Conservation (phyloP, 148 eudicot genomes). For the Silene latifolia region DNA sequence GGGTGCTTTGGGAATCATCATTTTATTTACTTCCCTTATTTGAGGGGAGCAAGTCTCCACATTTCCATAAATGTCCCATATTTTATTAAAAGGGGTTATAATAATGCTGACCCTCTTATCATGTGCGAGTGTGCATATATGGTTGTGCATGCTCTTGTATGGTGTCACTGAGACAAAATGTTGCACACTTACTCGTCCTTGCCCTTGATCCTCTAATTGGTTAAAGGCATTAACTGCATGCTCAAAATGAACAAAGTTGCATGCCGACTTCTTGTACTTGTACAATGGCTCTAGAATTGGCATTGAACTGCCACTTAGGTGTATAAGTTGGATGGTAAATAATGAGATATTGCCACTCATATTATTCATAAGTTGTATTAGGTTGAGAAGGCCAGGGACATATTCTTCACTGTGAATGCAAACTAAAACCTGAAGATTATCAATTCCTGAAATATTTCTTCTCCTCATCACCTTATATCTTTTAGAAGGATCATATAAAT, state of each 20-base stretch:
- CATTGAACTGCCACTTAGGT: conserved; percentile 26
- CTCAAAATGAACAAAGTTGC: not conserved
- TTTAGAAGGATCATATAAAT: conserved; percentile 32
- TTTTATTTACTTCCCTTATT: conserved; percentile 24
- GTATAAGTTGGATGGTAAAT: conserved; percentile 32
- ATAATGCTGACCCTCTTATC: conserved; percentile 29
- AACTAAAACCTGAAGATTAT: conserved; percentile 27
- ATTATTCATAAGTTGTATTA: conserved; percentile 18
- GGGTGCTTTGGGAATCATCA: conserved; percentile 33
- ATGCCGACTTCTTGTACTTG: conserved; percentile 9
- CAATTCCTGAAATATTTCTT: conserved; percentile 14
- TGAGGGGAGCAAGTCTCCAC: conserved; percentile 11
- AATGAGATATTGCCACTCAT: conserved; percentile 13
- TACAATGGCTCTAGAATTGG: conserved; percentile 32
- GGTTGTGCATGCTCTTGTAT: conserved; percentile 33
- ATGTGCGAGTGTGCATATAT: conserved; percentile 30
- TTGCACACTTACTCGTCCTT: conserved; percentile 22
- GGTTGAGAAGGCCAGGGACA: conserved; percentile 18
- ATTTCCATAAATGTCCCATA: conserved; percentile 25
- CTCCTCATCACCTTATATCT: conserved; percentile 19
- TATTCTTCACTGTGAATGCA: conserved; percentile 37
- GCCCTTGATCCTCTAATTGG: conserved; percentile 18
- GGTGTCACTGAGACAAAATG: conserved; percentile 32
- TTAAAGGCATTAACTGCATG: conserved; percentile 25
- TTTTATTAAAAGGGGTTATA: conserved; percentile 27